Base-by-base conservation (phyloP, 108 stramenopile species). In the Cyclotella choctawhatcheeana region DNA sequence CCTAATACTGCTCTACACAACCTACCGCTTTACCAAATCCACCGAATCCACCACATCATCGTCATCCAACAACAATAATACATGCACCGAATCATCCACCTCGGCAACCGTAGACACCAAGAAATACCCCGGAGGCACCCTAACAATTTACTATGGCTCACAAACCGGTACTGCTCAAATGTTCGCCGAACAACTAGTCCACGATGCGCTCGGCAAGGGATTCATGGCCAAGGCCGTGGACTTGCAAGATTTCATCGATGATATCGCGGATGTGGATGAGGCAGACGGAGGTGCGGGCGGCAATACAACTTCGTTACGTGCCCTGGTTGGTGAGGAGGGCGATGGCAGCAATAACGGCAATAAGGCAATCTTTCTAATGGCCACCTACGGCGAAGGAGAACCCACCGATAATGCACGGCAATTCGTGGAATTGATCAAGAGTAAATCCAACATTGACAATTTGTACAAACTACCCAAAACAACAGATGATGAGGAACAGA, bases 331-430 rank as follows among this genome's bases (percentile, higher is more conserved):
- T 7, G n/a, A 31, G 2, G 5, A 5, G 21, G 43, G 45, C 10
- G 20, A 26, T 33, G 31, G 44, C 25, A 27, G 33, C 20, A 40
- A 33, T 1, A 61, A 37, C 16, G 16, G 88, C 24, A 82, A 89
- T n/a, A n/a, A n/a, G 55, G 88, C 83, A 25, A 60, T 96, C 24
- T 95, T 98, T 60, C 59, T 99, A n/a, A 81, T 97, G 67, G 89
- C 99, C 24, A 99, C 99, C 1, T 99, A 99, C 69, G 99, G 99
- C 10, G 99, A 99, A 73, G 99, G 99, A 18, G 99, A 99, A 65
- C 93, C 98, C 18, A 97, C 97, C n/a, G 98, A 99, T 85, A 99
- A 99, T 82, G 91, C 99, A 1, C 68, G 48, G 14, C 78, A 74
- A 34, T 93, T 99, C 58, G 77, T 94, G n/a, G 68, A 82, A 44